Base-by-base conservation (phyloP, 2,329 filamentous ascomycete species). In the Madurella mycetomatis region DNA sequence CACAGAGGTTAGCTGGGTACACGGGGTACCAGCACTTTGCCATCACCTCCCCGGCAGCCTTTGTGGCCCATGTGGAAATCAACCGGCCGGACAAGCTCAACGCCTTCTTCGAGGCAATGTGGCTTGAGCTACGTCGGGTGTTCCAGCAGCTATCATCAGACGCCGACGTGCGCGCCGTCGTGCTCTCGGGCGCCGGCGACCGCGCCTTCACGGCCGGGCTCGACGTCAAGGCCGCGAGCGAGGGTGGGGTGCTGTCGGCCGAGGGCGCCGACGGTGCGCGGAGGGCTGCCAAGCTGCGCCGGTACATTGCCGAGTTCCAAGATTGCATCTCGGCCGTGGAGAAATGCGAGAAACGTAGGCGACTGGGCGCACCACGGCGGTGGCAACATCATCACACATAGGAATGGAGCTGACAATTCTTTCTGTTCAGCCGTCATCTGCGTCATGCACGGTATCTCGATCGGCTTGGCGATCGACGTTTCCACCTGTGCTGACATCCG, bases 61-160 rank as follows among this genome's bases (percentile, higher is more conserved):
- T 84, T 74, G 86, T 96, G 47, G 88, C 86, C n/a, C 90, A 95
- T 69, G 87, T 97, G 55, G 87, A 96, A 73, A 95, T 95, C 73
- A 92, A 95, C 75, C 83, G 92, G 1, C 84, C 92, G 1, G 72
- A 83, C 61, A 96, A 95, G 75, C 76, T 96, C 69, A 97, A 97
- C 70, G 85, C 92, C 60, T 96, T 96, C 70, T 80, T 84, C 61
- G 84, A 90, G 69, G 75, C 82, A 51, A 92, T 96, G 84, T 96
- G 92, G 90, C 75, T 86, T 50, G 90, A 95, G 74, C 78, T 96
- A 59, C 82, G 84, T 52, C 66, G 70, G 12, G 77, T 95, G 62
- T 94, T 97, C 75, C 71, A 76, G 53, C 78, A 80, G 57, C 82
- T 96, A 57, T 92, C 88, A 41, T 68, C 73, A 56, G 87, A 92